Evolutionary conservation across 2,329 filamentous ascomycete genomes (phyloP), one percentile per base, ranked within the genome.

Genomic region (Aspergillus sp.): DNA sequence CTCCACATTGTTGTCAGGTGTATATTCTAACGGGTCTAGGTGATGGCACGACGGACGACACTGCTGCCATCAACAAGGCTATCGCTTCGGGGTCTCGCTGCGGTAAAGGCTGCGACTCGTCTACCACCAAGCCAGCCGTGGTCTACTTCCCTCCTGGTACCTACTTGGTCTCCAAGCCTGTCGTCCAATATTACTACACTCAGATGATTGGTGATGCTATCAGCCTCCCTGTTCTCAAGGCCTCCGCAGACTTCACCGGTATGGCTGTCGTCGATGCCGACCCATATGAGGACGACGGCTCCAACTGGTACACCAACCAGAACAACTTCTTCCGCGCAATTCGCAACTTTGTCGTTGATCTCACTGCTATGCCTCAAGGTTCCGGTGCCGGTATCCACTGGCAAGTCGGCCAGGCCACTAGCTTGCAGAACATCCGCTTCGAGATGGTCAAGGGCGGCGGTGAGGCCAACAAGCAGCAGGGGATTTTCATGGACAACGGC

Each of bases 121-220:
- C 84, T 33, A 98, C 93, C 3, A 84, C 84, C n/a, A 86, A 87
- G 1, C 93, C 93, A 0, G 93, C 91, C 25, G 79, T 98, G 14
- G 86, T 98, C 53, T 98, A 96, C 80, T 96, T 98, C 80, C 93
- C 92, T 40, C 81, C 90, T 11, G 93, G 93, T 64, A 96, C 87
- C 56, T 98, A 97, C 70, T 70, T 90, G 17, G 87, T 98, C 66
- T 91, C 87, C 71, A 83, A 81, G 68, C 90, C 93, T 21, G 85
- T 98, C 64, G 77, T 92, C 52, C 89, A 92, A 73, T 89, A 88
- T 75, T 98, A 98, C 82, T 96, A 96, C 80, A 96, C 93, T 9
- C 92, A 97, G 73, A 85, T 98, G 61, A 82, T 97, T 37, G 93
- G 93, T 57, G 92, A 98, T 78, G 87, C 88, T 49, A 70, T 84